A percentile compares a stretch with the other conserved stretches of the same genome.
Evolutionary conservation across 2,329 filamentous ascomycete genomes (phyloP).

Genomic region (Leptographium lundbergii): DNA sequence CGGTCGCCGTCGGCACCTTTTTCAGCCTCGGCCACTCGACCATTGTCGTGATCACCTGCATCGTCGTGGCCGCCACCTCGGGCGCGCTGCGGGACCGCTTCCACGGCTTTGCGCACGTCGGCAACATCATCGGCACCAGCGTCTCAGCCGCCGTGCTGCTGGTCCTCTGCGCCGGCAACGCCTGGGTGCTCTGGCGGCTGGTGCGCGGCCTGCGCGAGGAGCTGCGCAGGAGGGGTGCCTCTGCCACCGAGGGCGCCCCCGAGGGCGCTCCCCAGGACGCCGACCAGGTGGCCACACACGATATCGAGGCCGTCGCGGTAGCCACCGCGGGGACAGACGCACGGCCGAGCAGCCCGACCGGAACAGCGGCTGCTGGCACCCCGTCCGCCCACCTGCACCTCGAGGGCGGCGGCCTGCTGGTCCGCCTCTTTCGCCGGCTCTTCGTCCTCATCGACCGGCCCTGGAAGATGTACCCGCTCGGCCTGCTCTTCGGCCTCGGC

Average conservation of each 20-base stretch:
- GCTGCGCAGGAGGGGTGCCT: slow-evolving; percentile 26
- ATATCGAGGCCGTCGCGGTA: slow-evolving; percentile 1
- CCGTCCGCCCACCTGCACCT: slow-evolving; percentile 46
- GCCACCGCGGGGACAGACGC: not conserved
- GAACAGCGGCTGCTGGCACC: slow-evolving; percentile 9
- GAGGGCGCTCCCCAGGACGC: not conserved
- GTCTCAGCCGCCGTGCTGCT: slow-evolving; percentile 77
- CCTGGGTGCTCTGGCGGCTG: slow-evolving; percentile 72
- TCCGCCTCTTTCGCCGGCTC: slow-evolving; percentile 56
- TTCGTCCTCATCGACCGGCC: slow-evolving; percentile 64
- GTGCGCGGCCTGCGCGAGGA: slow-evolving; percentile 54
- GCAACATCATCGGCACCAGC: slow-evolving; percentile 79
- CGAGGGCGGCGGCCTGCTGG: slow-evolving; percentile 66
- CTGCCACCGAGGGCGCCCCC: slow-evolving; percentile 9
- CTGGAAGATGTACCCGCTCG: slow-evolving; percentile 95
- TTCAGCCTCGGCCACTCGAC: slow-evolving; percentile 92
- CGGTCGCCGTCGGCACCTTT: slow-evolving; percentile 86
- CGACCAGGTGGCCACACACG: slow-evolving; percentile 6
- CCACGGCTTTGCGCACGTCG: slow-evolving; percentile 64
- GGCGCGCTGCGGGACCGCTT: slow-evolving; percentile 74
- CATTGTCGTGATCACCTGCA: slow-evolving; percentile 78
- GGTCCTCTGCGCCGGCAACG: slow-evolving; percentile 70
- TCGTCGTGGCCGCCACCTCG: slow-evolving; percentile 83
- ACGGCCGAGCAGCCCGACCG: not conserved
- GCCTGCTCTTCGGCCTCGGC: slow-evolving; percentile 78